Evolutionary conservation across 73 alveolate species (phyloP), one percentile per base, ranked within the genome.

Genomic region (Paramecium sonneborni): DNA sequence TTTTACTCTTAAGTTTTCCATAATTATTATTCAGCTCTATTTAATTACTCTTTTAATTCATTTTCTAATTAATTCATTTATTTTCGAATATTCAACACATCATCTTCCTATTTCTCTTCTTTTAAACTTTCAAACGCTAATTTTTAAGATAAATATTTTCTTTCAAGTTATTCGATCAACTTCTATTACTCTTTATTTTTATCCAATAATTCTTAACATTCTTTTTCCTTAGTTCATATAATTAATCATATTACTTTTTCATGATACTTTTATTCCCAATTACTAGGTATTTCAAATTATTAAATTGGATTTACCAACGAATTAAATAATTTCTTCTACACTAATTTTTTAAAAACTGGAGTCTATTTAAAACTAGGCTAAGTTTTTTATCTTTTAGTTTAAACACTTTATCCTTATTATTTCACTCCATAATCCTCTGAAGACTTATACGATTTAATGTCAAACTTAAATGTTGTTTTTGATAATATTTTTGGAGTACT

Each of bases 401-500:
- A 62, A 26, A 62, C 84, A 26, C 48, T 30, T 26, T 10, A 30
- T 26, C 48, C 84, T 62, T 62, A 32, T 62, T 62, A 30, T 62
- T 62, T 62, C 0, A 62, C 26, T 1, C 48, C 44, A 12, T 11
- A 5, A 21, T 62, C 84, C 24, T 62, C 84, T 30, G 84, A 26
- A 32, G 84, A 14, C 44, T 62, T 62, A 32, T 62, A 62, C 26
- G 84, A 62, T 32, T 46, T 30, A 12, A 30, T 62, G 24, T 62
- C 84, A 62, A 62, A 62, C 24, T 62, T 62, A 32, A 62, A 62
- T 62, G 84, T 62, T 26, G 84, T 62, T 62, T 62, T 62, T 9
- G 84, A 62, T 32, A 62, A 30, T 30, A 62, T 62, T 62, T 62
- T 62, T 26, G 84, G 84, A 62, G 84, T 62, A n/a, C 84, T n/a